Evolutionary conservation across 208 protist species (phyloP), one percentile per base, ranked within the genome.

Genomic region (Wallacemonas sp.): DNA sequence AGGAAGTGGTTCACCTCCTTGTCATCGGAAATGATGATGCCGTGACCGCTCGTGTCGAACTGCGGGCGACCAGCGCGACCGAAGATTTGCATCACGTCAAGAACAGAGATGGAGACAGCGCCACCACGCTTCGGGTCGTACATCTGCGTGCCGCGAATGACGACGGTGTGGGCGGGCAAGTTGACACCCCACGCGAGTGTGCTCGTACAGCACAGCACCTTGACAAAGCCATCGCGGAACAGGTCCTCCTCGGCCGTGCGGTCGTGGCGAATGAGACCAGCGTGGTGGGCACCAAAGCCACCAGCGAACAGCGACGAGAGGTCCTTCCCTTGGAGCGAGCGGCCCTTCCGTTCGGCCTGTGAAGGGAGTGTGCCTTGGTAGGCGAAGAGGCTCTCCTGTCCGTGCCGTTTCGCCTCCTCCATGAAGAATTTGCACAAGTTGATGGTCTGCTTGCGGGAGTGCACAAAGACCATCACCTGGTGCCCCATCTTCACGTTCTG

Each of bases 121-220:
- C 84, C 83, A 77, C 97, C 96, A 52, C 92, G 85, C 76, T 98
- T 97, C 39, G 96, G 80, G 76, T 98, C 94, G 76, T 98, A 98
- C 54, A 98, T 71, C 64, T 97, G 79, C 26, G 96, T 98, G 38
- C 95, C 99, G 65, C 99, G 98, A 82, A 99, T 99, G 36, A 99
- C 88, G 29, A 99, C 98, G 6, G 97, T 98, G 77, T 99, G 98
- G 2, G 98, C 98, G 8, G 99, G 99, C 26, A 99, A 72, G 82
- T 99, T 99, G 23, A 99, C 99, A 77, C 99, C 99, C 98, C 99
- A 99, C 29, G 99, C 99, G 19, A 99, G 89, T 14, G 99, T 99
- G 32, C 98, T 98, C 24, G 99, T 99, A 78, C 97, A 99, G 52
- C 95, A 85, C 44, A 99, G 84, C 34, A 99, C 96, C 16, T 87